These are phyloP conservation scores for Pichia exigua DNA, from an alignment of 805 yeast genomes.

Conservation along the genomic window DNA sequence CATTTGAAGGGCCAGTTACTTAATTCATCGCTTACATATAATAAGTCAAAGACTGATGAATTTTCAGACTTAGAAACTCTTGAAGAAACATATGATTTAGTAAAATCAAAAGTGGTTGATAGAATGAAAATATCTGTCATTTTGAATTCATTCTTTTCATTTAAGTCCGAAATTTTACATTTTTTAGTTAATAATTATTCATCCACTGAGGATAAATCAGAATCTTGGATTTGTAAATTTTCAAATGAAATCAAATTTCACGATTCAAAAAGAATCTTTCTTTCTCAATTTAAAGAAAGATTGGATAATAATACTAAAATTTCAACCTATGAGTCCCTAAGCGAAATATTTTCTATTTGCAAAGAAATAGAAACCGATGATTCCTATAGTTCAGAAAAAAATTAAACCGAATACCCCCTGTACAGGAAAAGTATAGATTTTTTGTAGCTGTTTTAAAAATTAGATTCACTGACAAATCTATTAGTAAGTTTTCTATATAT, in stretches of 20 bases:
- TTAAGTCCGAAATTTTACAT: constrained; percentile 5
- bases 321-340: background rate
- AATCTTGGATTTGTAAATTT: constrained; percentile 13
- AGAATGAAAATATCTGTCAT: constrained; percentile 14
- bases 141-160: constrained; percentile 6
- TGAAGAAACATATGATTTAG: background rate
- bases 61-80: background rate
- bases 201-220: background rate
- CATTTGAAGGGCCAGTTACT: background rate
- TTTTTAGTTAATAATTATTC: constrained; percentile 8
- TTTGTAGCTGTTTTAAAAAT: background rate
- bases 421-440: background rate
- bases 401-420: background rate
- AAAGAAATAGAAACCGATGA: background rate
- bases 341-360: background rate
- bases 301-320: background rate
- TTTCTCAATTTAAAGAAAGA: constrained; percentile 4
- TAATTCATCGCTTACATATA: background rate
- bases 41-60: background rate
- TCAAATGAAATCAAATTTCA: constrained; percentile 16
- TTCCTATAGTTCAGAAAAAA: background rate
- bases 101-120: constrained; percentile 11
- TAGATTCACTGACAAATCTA: background rate
- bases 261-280: constrained; percentile 18
- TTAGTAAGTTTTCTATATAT: background rate